phyloP scores from a whole-genome alignment of 1,284 basidiomycete genomes.

The Thelephora terrestris region DNA sequence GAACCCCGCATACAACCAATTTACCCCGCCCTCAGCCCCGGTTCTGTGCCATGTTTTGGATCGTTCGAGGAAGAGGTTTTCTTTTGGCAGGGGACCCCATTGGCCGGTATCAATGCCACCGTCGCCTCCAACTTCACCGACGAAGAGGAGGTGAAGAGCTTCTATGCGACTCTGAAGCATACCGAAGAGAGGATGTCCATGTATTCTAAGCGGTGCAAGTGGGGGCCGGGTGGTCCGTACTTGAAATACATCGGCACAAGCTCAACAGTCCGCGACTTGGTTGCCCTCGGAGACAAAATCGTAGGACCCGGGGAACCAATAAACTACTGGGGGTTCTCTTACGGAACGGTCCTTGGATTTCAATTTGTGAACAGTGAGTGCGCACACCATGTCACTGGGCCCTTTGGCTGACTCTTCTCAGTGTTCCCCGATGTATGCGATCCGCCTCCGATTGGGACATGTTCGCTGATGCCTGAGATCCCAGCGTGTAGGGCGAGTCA shows the following conservation, averaged over 20 bases:
- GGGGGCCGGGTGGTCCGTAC: conserved; percentile 1
- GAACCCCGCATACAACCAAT: conserved; percentile 1
- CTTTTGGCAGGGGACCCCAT: conserved; percentile 8
- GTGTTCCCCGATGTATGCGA: no score
- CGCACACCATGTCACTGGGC: no score
- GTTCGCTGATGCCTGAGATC: conserved; percentile 10
- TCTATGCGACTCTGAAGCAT: no score
- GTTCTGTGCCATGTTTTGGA: conserved; percentile 7
- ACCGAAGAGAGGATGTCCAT: no score
- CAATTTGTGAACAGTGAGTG: conserved; percentile 18
- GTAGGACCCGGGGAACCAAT: conserved; percentile 10
- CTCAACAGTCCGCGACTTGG: conserved; percentile 10
- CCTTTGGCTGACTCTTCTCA: no score
- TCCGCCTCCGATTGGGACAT: neutral
- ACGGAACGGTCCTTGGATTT: conserved; percentile 18
- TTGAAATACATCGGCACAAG: conserved; percentile 12
- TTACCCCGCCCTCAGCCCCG: conserved; percentile 5
- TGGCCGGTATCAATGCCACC: conserved; percentile 6
- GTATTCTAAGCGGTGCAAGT: no score
- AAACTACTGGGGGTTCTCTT: conserved; percentile 19
- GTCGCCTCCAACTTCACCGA: conserved; percentile 8
- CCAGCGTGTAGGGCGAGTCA: conserved; percentile 16
- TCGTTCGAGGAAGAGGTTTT: conserved; percentile 3
- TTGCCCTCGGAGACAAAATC: conserved; percentile 10
- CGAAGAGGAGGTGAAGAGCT: neutral